Evolutionary conservation across 768 basidiomycete genomes (phyloP).

Genomic region (Rhizopogon salebrosus): DNA sequence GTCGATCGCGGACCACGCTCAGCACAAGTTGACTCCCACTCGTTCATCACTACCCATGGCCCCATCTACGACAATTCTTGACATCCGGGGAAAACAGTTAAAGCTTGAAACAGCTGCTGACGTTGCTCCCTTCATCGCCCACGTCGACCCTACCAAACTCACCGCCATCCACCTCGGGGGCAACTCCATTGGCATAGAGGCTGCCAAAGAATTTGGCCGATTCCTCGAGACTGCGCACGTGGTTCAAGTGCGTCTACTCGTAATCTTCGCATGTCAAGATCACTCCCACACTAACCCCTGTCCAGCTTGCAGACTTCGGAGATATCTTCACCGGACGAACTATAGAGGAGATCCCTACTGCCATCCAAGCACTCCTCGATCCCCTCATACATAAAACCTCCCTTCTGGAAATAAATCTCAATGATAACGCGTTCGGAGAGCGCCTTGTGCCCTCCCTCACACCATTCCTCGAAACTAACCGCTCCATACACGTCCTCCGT

Average conservation of each 20-base stretch:
- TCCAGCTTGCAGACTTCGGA: slow-evolving; percentile 88
- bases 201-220: slow-evolving; percentile 77
- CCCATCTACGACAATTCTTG: slow-evolving; percentile 14
- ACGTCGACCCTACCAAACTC: slow-evolving; percentile 57
- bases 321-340: slow-evolving; percentile 98
- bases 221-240: slow-evolving; percentile 63
- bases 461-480: slow-evolving; percentile 80
- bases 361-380: slow-evolving; percentile 84
- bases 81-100: slow-evolving; percentile 35
- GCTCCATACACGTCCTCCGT: slow-evolving; percentile 75
- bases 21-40: background rate
- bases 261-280: background rate
- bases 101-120: slow-evolving; percentile 77
- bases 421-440: slow-evolving; percentile 95
- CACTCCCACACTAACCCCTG: slow-evolving; percentile 2
- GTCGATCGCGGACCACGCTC: background rate
- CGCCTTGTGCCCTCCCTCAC: slow-evolving; percentile 93
- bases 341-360: slow-evolving; percentile 90
- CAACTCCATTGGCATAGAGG: slow-evolving; percentile 91
- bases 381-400: slow-evolving; percentile 76
- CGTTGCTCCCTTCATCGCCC: slow-evolving; percentile 65
- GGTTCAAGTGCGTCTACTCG: slow-evolving; percentile 55
- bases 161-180: slow-evolving; percentile 93
- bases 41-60: slow-evolving; percentile 11
- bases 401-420: slow-evolving; percentile 84